Percentiles rank a stretch among this genome's conserved stretches.
Evolutionary conservation across 441 rosid species (phyloP).

Genomic region (Brassica balearica): DNA sequence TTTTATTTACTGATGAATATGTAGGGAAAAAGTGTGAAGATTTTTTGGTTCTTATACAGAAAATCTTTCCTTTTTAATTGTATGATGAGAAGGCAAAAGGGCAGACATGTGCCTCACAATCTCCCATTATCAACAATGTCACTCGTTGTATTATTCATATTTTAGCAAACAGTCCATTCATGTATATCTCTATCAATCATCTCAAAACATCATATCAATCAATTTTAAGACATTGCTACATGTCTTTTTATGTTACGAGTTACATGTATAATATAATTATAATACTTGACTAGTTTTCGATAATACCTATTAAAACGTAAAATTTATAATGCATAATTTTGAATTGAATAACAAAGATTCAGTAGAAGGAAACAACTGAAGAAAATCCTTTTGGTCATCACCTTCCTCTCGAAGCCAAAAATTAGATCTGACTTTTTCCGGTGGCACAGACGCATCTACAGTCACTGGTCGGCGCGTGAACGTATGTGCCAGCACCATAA

Average conservation of each 20-base stretch:
- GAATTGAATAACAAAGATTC: too few relatives aligned
- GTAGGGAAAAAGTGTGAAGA: background rate
- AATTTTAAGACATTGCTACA: constrained; percentile 24
- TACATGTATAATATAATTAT: background rate
- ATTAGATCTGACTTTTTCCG: too few relatives aligned
- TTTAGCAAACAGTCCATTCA: constrained; percentile 6
- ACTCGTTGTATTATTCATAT: constrained; percentile 25
- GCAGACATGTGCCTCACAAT: constrained; percentile 20
- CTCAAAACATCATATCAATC: constrained; percentile 33
- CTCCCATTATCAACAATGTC: constrained; percentile 24
- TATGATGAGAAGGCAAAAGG: constrained; percentile 2
- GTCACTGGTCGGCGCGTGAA: too few relatives aligned
- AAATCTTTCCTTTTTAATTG: background rate
- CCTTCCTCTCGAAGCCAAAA: too few relatives aligned
- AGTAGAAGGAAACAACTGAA: too few relatives aligned
- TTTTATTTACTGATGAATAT: background rate
- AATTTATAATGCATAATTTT: background rate
- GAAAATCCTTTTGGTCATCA: too few relatives aligned
- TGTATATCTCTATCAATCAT: constrained; percentile 31
- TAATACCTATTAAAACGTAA: background rate
- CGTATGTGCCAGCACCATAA: too few relatives aligned
- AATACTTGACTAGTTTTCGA: background rate
- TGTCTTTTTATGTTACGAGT: background rate
- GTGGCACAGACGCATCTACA: too few relatives aligned
- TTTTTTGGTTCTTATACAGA: constrained; percentile 11